Evolutionary conservation across 805 yeast genomes (phyloP), one percentile per base, ranked within the genome.

Genomic region (Lachancea sp.): DNA sequence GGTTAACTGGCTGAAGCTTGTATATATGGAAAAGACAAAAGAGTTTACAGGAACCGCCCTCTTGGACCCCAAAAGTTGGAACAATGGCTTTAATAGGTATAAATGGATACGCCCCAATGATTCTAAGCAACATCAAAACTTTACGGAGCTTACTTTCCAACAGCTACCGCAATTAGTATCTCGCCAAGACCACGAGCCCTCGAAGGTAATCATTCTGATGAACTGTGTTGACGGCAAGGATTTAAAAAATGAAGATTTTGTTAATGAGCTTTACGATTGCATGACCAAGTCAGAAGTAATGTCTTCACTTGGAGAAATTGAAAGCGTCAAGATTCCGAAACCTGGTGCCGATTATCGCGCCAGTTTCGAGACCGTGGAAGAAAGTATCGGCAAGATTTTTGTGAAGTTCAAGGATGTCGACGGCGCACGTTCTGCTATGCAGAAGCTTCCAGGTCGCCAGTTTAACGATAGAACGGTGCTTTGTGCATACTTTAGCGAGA

Each of bases 321-420:
- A 62, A 12, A 67, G 73, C 3, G 61, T 85, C 1, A 70, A 69
- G 41, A 74, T 87, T 13, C 88, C 92, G 0, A 69, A 72, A 48
- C 88, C 78, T 53, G 45, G 57, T 13, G 51, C 55, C 1, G 66
- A 63, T 30, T 68, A 63, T 52, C 68, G 67, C 38, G 61, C 72
- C 55, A 69, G 75, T 53, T 51, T 71, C 48, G 65, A 70, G 55
- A 50, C 51, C 35, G 41, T 74, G 62, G 41, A 72, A 64, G 35
- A 81, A 2, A 85, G 83, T 5, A 70, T 80, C 35, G 96, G 96
- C 0, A 80, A 76, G 46, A 70, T 87, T 0, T 87, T 70, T 57
- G 75, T 84, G 17, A 77, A 80, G 57, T 88, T 83, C 60, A 69
- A 67, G 1, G 64, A 66, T 9, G 60, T 67, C 2, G 72, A 72